These are phyloP conservation scores for Westerdykella aurantiaca DNA, from an alignment of 2,329 filamentous ascomycete genomes.

Conservation along the genomic window DNA sequence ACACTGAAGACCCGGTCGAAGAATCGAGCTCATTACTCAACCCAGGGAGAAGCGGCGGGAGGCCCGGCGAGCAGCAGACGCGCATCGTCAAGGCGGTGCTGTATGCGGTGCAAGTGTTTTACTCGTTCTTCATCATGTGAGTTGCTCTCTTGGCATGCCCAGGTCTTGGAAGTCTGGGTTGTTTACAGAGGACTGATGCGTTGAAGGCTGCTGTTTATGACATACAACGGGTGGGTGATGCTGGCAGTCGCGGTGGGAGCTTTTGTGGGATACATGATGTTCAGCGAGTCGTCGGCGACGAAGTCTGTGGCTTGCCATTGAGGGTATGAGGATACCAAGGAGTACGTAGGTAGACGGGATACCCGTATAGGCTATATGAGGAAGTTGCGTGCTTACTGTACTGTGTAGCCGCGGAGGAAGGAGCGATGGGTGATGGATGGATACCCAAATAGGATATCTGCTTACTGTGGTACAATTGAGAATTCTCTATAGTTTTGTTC, in stretches of 20 bases:
- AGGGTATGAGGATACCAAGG: conserved; percentile 2
- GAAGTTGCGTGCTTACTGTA: too few species aligned
- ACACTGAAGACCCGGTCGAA: conserved; percentile 21
- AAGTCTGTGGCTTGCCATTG: conserved; percentile 92
- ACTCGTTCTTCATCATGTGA: conserved; percentile 99
- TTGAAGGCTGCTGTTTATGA: conserved; percentile 93
- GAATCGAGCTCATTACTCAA: conserved; percentile 64
- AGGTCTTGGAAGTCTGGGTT: not conserved
- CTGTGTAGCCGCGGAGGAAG: too few species aligned
- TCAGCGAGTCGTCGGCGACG: conserved; percentile 62
- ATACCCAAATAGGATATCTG: too few species aligned
- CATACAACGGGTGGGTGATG: conserved; percentile 99
- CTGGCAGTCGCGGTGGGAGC: conserved; percentile 81
- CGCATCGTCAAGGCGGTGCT: conserved; percentile 75
- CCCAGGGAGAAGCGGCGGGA: conserved; percentile 61
- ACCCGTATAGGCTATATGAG: too few species aligned
- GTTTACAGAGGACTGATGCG: conserved; percentile 8
- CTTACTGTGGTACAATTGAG: too few species aligned
- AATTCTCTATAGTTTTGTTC: too few species aligned
- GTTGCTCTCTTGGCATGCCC: conserved; percentile 37
- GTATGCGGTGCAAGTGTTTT: conserved; percentile 93
- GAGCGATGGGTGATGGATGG: too few species aligned
- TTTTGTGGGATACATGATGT: conserved; percentile 79
- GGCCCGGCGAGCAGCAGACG: conserved; percentile 60
- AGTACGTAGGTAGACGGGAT: not conserved